phyloP scores from a whole-genome alignment of 306 rosid species.

The Gillenia trifoliata region DNA sequence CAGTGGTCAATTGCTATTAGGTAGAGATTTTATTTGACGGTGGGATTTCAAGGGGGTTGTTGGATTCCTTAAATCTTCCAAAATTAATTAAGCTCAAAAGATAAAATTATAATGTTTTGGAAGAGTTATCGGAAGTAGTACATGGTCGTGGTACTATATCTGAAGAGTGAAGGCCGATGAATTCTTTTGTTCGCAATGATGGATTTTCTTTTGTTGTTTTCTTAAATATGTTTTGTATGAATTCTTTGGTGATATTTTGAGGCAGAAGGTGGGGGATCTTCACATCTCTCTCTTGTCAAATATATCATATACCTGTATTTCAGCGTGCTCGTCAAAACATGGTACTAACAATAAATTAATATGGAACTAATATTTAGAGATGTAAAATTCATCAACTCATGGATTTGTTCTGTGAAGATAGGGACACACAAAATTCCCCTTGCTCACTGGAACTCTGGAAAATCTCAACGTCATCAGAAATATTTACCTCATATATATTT shows the following conservation, averaged over 20 bases:
- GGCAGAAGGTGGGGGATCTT: neutral
- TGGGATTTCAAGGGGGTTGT: too few species aligned
- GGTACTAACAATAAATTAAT: neutral
- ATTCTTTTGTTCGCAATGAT: neutral
- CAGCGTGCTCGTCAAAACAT: neutral
- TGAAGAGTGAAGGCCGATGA: neutral
- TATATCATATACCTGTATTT: neutral
- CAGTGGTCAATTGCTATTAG: too few species aligned
- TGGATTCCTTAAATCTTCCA: too few species aligned
- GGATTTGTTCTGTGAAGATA: too few species aligned
- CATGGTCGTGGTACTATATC: neutral
- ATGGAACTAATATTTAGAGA: neutral
- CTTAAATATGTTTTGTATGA: neutral
- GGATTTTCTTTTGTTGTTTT: neutral
- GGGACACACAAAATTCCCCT: neutral
- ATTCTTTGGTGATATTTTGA: neutral
- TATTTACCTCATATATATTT: neutral
- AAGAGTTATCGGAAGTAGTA: neutral
- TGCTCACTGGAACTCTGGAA: neutral
- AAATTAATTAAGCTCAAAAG: too few species aligned
- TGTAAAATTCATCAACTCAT: too few species aligned
- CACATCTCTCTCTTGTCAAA: neutral
- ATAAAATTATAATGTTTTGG: too few species aligned
- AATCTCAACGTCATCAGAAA: neutral
- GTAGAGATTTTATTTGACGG: too few species aligned